Conservation (phyloP, 2,329 filamentous ascomycete species). For the Penicillium sp. region DNA sequence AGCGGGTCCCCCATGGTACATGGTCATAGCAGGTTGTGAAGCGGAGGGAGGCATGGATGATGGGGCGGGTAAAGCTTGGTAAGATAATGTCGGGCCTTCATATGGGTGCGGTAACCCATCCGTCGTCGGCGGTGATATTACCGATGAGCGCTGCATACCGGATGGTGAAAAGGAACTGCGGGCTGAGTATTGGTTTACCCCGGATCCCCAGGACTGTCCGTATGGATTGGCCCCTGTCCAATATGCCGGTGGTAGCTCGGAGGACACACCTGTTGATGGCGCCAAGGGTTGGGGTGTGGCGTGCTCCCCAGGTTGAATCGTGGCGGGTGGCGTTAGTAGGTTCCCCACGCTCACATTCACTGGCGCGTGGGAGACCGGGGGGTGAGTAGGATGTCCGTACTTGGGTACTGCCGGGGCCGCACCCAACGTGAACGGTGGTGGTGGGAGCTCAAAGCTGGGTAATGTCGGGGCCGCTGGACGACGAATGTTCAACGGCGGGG, state of each 20-base stretch:
- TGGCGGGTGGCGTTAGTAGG: constrained; percentile 61
- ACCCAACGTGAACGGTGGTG: constrained; percentile 52
- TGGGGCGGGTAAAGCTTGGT: constrained; percentile 58
- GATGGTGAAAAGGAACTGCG: constrained; percentile 60
- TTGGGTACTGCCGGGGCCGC: constrained; percentile 51
- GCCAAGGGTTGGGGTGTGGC: constrained; percentile 50
- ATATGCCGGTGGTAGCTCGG: constrained; percentile 51
- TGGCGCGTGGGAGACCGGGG: constrained; percentile 40
- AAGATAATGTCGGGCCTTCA: constrained; percentile 62
- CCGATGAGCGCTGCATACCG: constrained; percentile 53
- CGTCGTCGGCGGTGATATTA: constrained; percentile 58
- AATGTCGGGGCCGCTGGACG: constrained; percentile 68
- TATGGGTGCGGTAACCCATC: constrained; percentile 69
- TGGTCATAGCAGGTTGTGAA: constrained; percentile 47
- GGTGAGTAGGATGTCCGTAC: constrained; percentile 43
- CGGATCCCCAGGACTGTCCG: constrained; percentile 49
- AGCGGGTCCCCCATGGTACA: constrained; percentile 30
- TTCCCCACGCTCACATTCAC: constrained; percentile 59
- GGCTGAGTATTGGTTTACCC: constrained; percentile 42
- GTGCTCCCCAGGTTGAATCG: constrained; percentile 54
- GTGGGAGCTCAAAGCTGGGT: constrained; percentile 68
- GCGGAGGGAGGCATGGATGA: constrained; percentile 34
- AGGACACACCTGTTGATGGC: constrained; percentile 50
- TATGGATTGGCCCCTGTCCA: constrained; percentile 64
- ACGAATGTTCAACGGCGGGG: constrained; percentile 67